These are phyloP conservation scores for Coniosporium tulheliwenetii DNA, from an alignment of 2,329 filamentous ascomycete species.

Conservation along the genomic window DNA sequence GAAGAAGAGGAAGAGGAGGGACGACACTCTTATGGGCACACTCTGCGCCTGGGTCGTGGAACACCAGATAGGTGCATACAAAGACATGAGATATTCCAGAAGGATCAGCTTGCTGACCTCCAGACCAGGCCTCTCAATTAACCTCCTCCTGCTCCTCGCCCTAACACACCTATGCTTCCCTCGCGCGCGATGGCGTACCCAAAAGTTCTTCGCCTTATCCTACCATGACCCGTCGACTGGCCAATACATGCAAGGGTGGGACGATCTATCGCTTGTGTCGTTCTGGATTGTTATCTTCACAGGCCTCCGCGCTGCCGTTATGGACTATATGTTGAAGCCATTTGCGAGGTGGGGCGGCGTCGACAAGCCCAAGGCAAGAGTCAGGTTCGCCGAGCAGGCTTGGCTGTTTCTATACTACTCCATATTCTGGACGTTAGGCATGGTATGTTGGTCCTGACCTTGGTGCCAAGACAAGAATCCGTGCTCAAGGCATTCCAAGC, in stretches of 20 bases:
- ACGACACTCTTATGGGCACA: conserved; percentile 15
- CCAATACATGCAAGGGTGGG: conserved; percentile 59
- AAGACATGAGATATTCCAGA: neutral
- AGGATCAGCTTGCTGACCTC: neutral
- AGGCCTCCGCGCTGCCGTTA: conserved; percentile 63
- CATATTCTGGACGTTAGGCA: conserved; percentile 67
- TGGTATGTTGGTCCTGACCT: conserved; percentile 43
- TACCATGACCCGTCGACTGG: conserved; percentile 59
- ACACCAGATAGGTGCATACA: conserved; percentile 21
- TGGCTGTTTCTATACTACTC: conserved; percentile 79
- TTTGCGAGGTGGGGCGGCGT: conserved; percentile 60
- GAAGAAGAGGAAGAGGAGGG: conserved; percentile 6
- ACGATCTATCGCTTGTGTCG: conserved; percentile 64
- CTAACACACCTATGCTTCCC: conserved; percentile 74
- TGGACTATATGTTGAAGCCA: conserved; percentile 78
- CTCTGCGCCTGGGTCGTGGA: conserved; percentile 21
- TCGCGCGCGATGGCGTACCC: conserved; percentile 60
- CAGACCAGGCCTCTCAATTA: conserved; percentile 60
- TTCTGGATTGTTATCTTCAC: conserved; percentile 78
- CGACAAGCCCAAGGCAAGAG: conserved; percentile 56
- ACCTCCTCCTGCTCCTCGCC: conserved; percentile 67
- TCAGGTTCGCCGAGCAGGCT: conserved; percentile 84
- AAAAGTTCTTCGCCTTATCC: conserved; percentile 75
- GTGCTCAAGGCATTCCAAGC: neutral
- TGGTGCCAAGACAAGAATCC: too few species aligned